phyloP scores from a whole-genome alignment of 495 filamentous ascomycete species.

The Penicillium lagena region DNA sequence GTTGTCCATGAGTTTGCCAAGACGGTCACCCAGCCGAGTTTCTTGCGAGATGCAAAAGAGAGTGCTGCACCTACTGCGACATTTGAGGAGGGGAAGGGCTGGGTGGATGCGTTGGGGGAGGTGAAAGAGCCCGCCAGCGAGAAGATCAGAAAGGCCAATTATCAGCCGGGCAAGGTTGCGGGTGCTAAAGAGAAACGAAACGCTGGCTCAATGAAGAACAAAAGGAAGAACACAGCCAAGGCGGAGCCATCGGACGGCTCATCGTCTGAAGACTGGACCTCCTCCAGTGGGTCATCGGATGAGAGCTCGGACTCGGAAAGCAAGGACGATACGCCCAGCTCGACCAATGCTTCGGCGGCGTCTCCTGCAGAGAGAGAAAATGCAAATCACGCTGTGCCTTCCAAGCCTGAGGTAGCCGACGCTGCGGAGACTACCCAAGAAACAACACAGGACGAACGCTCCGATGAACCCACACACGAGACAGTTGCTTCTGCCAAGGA shows the following conservation, averaged over 20 bases:
- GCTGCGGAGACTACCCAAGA: too few relatives aligned
- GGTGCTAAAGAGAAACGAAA: slow-evolving; percentile 33
- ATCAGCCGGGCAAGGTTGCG: slow-evolving; percentile 27
- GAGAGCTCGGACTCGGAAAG: slow-evolving; percentile 23
- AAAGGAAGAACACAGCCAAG: not conserved
- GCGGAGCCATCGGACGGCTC: slow-evolving; percentile 9
- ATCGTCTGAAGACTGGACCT: slow-evolving; percentile 38
- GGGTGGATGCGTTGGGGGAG: slow-evolving; percentile 75
- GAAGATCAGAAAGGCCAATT: slow-evolving; percentile 25
- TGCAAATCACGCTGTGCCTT: not conserved
- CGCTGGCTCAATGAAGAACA: not conserved
- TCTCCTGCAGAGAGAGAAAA: slow-evolving; percentile 13
- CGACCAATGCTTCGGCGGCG: slow-evolving; percentile 19
- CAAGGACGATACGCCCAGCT: slow-evolving; percentile 15
- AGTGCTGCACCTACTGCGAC: slow-evolving; percentile 23
- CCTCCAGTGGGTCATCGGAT: slow-evolving; percentile 36
- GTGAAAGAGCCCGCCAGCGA: slow-evolving; percentile 55
- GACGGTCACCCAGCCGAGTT: slow-evolving; percentile 69
- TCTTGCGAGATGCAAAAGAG: slow-evolving; percentile 50
- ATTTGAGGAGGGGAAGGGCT: slow-evolving; percentile 68
- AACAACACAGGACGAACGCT: not conserved
- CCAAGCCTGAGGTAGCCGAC: too few relatives aligned
- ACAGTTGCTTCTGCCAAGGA: slow-evolving; percentile 31
- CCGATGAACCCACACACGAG: not conserved
- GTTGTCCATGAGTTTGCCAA: slow-evolving; percentile 78